Evolutionary conservation across 768 basidiomycete genomes (phyloP).

Genomic region (Suillus americanus): DNA sequence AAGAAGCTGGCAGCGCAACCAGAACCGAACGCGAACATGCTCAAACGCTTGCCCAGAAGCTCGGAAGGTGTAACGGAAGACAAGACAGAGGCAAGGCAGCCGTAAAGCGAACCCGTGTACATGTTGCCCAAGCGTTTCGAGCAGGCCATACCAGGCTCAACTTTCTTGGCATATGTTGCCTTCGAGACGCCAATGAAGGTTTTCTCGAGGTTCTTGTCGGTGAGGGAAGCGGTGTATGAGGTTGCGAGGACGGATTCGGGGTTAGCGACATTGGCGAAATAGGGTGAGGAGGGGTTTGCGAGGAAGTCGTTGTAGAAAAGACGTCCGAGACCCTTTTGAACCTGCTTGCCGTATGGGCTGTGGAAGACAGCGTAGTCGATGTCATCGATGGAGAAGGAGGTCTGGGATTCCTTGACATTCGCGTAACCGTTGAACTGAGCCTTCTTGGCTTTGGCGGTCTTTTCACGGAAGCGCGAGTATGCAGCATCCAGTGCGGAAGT

Average conservation of each 20-base stretch:
- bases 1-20: slow-evolving; percentile 97
- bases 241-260: slow-evolving; percentile 69
- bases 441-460: slow-evolving; percentile 68
- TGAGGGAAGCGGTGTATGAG: slow-evolving; percentile 71
- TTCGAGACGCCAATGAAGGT: slow-evolving; percentile 84
- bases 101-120: slow-evolving; percentile 97
- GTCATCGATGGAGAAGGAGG: slow-evolving; percentile 75
- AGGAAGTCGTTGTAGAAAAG: slow-evolving; percentile 93
- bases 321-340: slow-evolving; percentile 95
- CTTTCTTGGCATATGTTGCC: slow-evolving; percentile 67
- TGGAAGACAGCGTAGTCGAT: slow-evolving; percentile 97
- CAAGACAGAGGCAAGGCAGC: slow-evolving; percentile 87
- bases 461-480: slow-evolving; percentile 82
- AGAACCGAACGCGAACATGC: slow-evolving; percentile 94
- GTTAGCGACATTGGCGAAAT: slow-evolving; percentile 68
- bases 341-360: slow-evolving; percentile 98
- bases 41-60: slow-evolving; percentile 80
- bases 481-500: slow-evolving; percentile 90
- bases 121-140: slow-evolving; percentile 95
- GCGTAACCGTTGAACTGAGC: slow-evolving; percentile 34
- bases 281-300: slow-evolving; percentile 64
- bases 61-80: slow-evolving; percentile 68
- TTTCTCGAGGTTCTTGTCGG: slow-evolving; percentile 97
- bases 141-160: slow-evolving; percentile 81
- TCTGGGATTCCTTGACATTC: slow-evolving; percentile 34